Evolutionary conservation across 345 rosid genomes (phyloP), one percentile per base, ranked within the genome.

Genomic region (Heritiera fomes): DNA sequence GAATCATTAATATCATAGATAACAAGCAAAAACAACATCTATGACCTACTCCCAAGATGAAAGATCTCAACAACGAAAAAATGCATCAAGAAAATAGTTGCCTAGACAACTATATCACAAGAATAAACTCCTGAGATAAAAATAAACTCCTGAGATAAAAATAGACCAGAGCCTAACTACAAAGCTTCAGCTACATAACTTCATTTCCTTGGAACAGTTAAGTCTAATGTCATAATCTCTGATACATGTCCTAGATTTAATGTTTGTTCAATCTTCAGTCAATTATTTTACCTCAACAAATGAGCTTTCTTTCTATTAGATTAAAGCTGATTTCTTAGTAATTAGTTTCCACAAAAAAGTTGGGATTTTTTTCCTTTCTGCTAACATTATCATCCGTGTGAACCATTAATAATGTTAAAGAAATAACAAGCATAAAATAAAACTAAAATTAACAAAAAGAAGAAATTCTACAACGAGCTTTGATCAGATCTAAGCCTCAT

Each of bases 401-500:
- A 32, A 53, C 62, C 53, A 34, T 18, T 53, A 18, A 53, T 52
- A 17, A 20, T 23, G 14, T 59, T 23, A 8, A 52, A 30, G 14
- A 71, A 17, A 32, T 23, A 23, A 68, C 6, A 34, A 40, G 43
- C 8, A 32, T 8, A 40, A 52, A 71, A 30, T 71, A 49, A 43
- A 14, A 70, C 58, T 50, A 53, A 69, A 71, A 32, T 52, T 32
- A 52, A 52, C n/a, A 0, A 59, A 59, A 59, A 59, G 1, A 7
- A 38, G 3, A 67, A n/a, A 15, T 15, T 38, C 17, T n/a, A 67
- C 5, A n/a, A n/a, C n/a, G 47, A 71, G 34, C 55, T 38, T 38
- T 30, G 47, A 82, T 67, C 75, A 82, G 81, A 82, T 77, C 80
- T 73, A 77, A 41, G 23, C 50, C 74, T 65, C 73, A 65, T 58